Percentiles rank a stretch among this genome's conserved stretches.
phyloP scores from a whole-genome alignment of 805 yeast genomes.

The Wickerhamiella slavikovae region DNA sequence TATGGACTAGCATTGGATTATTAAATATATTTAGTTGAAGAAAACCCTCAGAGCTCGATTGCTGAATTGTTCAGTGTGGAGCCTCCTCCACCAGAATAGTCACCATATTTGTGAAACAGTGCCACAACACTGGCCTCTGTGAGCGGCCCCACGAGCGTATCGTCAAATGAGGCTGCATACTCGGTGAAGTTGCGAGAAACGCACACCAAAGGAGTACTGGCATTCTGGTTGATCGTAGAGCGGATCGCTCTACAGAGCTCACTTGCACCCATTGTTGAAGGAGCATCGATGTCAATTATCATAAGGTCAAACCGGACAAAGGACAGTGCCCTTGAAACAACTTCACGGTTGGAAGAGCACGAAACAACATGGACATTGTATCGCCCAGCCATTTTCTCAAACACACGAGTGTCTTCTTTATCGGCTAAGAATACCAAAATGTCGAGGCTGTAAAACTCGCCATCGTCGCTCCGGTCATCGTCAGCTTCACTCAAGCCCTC shows the following conservation, averaged over 20 bases:
- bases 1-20: conserved; percentile 1
- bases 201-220: conserved; percentile 57
- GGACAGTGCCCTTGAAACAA: conserved; percentile 62
- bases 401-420: conserved; percentile 55
- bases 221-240: conserved; percentile 59
- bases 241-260: conserved; percentile 62
- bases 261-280: conserved; percentile 28
- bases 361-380: conserved; percentile 66
- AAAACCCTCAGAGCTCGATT: too few species aligned
- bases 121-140: too few species aligned
- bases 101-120: too few species aligned
- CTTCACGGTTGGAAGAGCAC: conserved; percentile 62
- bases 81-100: too few species aligned
- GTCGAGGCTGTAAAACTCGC: conserved; percentile 18
- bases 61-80: too few species aligned
- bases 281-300: conserved; percentile 40
- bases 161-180: too few species aligned
- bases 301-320: conserved; percentile 70
- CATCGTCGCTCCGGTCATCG: too few species aligned
- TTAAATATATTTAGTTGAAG: neutral
- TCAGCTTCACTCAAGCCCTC: too few species aligned
- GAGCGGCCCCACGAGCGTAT: too few species aligned
- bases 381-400: conserved; percentile 39
- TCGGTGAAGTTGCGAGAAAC: too few species aligned
- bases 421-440: conserved; percentile 73